Conservation (phyloP, 2,329 filamentous ascomycete species). For the Fusarium udum region DNA sequence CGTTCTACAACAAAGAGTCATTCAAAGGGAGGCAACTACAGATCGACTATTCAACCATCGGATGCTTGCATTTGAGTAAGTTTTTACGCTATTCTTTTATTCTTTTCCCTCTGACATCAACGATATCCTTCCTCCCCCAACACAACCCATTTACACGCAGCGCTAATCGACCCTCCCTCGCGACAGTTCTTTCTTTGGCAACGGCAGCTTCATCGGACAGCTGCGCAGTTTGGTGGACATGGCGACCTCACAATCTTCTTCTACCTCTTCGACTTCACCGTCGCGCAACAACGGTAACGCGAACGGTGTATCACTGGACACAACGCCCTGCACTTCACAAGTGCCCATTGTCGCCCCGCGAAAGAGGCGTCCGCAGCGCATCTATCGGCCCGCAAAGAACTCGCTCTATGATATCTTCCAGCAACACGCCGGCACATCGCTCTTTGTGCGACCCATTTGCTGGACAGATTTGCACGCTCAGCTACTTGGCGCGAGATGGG, state of each 20-base stretch:
- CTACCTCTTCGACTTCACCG: slow-evolving; percentile 14
- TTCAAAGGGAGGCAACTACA: background rate
- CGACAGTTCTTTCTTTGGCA: slow-evolving; percentile 38
- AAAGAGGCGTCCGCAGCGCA: slow-evolving; percentile 44
- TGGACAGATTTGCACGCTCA: slow-evolving; percentile 64
- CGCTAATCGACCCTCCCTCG: slow-evolving; percentile 18
- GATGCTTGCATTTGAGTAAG: slow-evolving; percentile 47
- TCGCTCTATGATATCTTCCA: slow-evolving; percentile 65
- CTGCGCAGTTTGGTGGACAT: slow-evolving; percentile 45
- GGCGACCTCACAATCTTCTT: slow-evolving; percentile 34
- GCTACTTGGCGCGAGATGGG: slow-evolving; percentile 59
- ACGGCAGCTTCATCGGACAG: slow-evolving; percentile 43
- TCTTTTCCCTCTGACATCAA: background rate
- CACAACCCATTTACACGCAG: background rate
- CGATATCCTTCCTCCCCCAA: background rate
- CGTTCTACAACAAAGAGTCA: slow-evolving; percentile 16
- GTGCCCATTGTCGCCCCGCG: slow-evolving; percentile 30
- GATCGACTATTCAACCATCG: slow-evolving; percentile 9
- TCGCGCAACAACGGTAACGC: slow-evolving; percentile 6
- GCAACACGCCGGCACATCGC: slow-evolving; percentile 56
- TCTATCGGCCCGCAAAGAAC: slow-evolving; percentile 54
- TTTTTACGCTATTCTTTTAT: slow-evolving; percentile 2
- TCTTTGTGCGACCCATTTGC: slow-evolving; percentile 63
- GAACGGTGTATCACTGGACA: slow-evolving; percentile 20
- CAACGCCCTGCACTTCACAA: slow-evolving; percentile 43